phyloP scores from a whole-genome alignment of 2,329 filamentous ascomycete species.

The Colletotrichum sp. region DNA sequence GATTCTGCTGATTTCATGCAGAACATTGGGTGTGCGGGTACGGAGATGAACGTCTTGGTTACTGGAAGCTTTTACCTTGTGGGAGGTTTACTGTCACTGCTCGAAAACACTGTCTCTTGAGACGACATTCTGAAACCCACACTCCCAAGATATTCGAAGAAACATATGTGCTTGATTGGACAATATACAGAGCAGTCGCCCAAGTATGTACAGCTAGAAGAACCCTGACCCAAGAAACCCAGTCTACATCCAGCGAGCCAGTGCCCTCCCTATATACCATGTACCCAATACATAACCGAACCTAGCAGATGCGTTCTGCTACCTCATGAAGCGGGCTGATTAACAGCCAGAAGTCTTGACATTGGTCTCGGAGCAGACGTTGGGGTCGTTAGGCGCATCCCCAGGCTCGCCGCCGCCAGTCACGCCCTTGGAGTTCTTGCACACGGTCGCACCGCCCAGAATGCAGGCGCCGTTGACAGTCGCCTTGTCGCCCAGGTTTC shows the following conservation, averaged over 20 bases:
- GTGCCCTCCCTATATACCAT: background rate
- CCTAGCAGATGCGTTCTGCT: background rate
- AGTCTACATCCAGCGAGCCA: background rate
- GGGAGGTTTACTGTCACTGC: background rate
- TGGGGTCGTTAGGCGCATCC: background rate
- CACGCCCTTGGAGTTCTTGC: conserved; percentile 36
- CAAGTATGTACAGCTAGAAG: background rate
- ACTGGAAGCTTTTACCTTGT: background rate
- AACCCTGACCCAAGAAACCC: background rate
- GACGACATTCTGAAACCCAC: too few relatives aligned
- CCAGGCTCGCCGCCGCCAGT: conserved; percentile 37
- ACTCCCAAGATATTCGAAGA: background rate
- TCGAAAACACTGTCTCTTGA: background rate
- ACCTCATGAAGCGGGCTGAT: background rate
- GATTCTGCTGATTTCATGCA: background rate
- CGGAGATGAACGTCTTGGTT: background rate
- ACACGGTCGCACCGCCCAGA: conserved; percentile 1
- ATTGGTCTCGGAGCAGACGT: background rate
- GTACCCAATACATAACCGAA: background rate
- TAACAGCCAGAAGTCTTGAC: conserved; percentile 16
- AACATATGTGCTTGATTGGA: conserved; percentile 7
- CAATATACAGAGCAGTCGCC: background rate
- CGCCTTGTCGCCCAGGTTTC: conserved; percentile 30
- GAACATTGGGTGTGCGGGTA: background rate
- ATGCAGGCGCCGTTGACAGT: conserved; percentile 20